Conservation (phyloP, 2,329 filamentous ascomycete species). For the Neonectria ditissima region DNA sequence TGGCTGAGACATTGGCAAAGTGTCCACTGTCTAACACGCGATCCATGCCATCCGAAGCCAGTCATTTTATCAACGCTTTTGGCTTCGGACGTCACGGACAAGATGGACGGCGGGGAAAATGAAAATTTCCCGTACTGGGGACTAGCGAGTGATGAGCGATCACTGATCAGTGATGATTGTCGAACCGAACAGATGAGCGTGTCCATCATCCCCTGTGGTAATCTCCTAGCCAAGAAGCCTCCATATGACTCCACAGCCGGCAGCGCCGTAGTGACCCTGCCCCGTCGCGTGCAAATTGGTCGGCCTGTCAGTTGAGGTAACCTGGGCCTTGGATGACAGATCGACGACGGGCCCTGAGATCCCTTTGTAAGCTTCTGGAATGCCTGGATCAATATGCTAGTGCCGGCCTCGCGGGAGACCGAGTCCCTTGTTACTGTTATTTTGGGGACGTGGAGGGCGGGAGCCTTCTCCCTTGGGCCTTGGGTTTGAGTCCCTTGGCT, state of each 20-base stretch:
- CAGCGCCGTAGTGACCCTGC: constrained; percentile 13
- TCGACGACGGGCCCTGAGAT: constrained; percentile 23
- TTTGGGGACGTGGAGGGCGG: constrained; percentile 29
- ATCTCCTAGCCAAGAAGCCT: constrained; percentile 20
- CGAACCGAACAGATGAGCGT: constrained; percentile 6
- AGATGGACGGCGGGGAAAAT: constrained; percentile 1
- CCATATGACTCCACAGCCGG: constrained; percentile 17
- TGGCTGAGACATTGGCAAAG: constrained; percentile 27
- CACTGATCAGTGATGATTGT: background rate
- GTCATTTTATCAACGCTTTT: constrained; percentile 3
- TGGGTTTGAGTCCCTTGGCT: background rate
- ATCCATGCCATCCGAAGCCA: constrained; percentile 16
- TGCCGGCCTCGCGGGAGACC: background rate
- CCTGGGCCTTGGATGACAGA: constrained; percentile 30
- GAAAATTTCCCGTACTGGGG: constrained; percentile 5
- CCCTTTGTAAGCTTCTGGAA: constrained; percentile 41
- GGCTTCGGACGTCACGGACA: background rate
- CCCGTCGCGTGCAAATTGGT: constrained; percentile 5
- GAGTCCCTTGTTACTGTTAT: constrained; percentile 30
- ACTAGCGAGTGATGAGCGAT: constrained; percentile 7
- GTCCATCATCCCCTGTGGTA: constrained; percentile 20
- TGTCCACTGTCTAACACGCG: background rate
- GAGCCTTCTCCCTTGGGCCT: background rate
- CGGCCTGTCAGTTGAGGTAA: constrained; percentile 24
- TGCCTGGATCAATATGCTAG: constrained; percentile 35